phyloP scores from a whole-genome alignment of 805 yeast species.

The Ogataea pini region DNA sequence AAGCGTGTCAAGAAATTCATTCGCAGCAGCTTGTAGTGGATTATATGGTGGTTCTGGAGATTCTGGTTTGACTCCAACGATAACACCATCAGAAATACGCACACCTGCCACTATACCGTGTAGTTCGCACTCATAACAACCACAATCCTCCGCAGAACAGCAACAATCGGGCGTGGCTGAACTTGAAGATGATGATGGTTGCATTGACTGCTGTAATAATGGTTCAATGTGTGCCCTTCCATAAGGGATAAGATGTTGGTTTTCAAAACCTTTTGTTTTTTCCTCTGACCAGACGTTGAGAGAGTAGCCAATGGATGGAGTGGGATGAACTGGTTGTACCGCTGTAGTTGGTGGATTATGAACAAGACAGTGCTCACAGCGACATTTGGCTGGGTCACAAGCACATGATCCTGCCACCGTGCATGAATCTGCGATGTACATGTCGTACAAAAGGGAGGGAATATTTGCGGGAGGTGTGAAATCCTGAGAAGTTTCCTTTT shows the following conservation, averaged over 20 bases:
- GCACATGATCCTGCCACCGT: constrained; percentile 38
- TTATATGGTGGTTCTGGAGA: not conserved
- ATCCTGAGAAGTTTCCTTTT: not conserved
- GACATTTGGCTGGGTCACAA: constrained; percentile 35
- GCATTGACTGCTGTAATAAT: constrained; percentile 2
- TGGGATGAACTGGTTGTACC: not conserved
- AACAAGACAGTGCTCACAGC: constrained; percentile 34
- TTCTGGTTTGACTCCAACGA: constrained; percentile 18
- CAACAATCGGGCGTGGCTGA: constrained; percentile 27
- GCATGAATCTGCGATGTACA: constrained; percentile 35
- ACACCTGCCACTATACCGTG: constrained; percentile 38
- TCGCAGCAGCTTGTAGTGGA: constrained; percentile 18
- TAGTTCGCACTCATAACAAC: constrained; percentile 36
- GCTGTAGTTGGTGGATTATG: constrained; percentile 21
- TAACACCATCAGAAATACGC: constrained; percentile 29
- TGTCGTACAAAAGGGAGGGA: constrained; percentile 25
- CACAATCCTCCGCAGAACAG: constrained; percentile 36
- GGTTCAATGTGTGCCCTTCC: constrained; percentile 4
- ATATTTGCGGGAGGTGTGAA: not conserved
- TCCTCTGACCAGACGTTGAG: constrained; percentile 1
- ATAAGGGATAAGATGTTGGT: not conserved
- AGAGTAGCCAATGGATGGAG: not conserved
- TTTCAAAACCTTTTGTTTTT: not conserved
- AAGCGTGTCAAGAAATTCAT: constrained; percentile 24
- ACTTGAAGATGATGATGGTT: not conserved